A percentile compares a stretch with the other conserved stretches of the same genome.
These are phyloP conservation scores for Cystobasidium pallidum DNA, from an alignment of 1,284 basidiomycete genomes.

Conservation along the genomic window DNA sequence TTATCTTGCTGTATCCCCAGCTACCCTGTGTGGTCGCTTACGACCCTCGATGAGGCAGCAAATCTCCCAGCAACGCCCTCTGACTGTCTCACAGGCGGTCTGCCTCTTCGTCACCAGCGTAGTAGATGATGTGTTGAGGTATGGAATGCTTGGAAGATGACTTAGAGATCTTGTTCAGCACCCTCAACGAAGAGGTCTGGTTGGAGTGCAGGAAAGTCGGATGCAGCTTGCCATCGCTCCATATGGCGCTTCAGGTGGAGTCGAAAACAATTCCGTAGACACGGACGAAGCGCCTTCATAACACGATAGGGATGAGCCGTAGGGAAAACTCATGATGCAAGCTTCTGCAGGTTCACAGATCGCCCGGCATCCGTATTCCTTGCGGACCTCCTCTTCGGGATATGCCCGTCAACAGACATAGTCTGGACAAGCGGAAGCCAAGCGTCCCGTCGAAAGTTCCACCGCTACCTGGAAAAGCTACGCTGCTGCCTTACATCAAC, in stretches of 20 bases:
- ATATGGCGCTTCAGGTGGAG: not conserved
- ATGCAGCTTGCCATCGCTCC: not conserved
- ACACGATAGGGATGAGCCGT: not conserved
- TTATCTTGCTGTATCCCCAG: conserved; percentile 2
- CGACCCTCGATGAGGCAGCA: conserved; percentile 1
- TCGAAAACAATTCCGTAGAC: too few relatives aligned
- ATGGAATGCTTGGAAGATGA: not conserved
- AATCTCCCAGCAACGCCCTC: conserved; percentile 6
- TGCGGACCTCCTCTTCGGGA: too few relatives aligned
- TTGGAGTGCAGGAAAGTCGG: conserved; percentile 7
- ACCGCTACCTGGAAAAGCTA: too few relatives aligned
- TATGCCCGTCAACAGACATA: too few relatives aligned
- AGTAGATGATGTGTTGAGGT: conserved; percentile 11
- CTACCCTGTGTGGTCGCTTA: conserved; percentile 18
- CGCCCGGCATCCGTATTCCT: too few relatives aligned
- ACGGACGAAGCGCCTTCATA: not conserved
- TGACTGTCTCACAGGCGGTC: not conserved
- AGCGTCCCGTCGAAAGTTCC: too few relatives aligned
- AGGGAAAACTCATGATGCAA: too few relatives aligned
- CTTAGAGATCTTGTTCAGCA: conserved; percentile 7
- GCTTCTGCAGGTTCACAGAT: too few relatives aligned
- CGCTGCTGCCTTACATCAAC: too few relatives aligned
- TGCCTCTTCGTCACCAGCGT: conserved; percentile 12
- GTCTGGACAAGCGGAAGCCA: too few relatives aligned
- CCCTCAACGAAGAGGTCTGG: conserved; percentile 28